Percentiles rank a stretch among this genome's conserved stretches.
These are phyloP conservation scores for Taxawa tesnikishii DNA, from an alignment of 2,329 filamentous ascomycete genomes.

Conservation along the genomic window DNA sequence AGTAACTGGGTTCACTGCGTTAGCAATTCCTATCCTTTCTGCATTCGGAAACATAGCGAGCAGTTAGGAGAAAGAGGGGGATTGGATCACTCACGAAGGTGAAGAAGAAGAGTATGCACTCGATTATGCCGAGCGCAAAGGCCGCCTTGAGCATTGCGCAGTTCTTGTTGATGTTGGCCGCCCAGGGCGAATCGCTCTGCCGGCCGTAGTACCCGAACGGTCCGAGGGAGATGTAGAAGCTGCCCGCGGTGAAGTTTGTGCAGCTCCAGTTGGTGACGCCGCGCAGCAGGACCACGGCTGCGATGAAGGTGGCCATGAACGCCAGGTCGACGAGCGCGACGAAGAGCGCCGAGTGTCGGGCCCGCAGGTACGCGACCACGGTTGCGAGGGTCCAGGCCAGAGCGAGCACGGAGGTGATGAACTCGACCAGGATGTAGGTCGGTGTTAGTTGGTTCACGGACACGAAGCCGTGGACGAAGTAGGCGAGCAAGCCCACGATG, in stretches of 20 bases:
- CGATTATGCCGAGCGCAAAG: constrained; percentile 87
- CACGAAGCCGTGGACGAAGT: constrained; percentile 49
- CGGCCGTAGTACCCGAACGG: constrained; percentile 44
- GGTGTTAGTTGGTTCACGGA: constrained; percentile 46
- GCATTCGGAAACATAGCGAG: neutral
- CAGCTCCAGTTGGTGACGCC: constrained; percentile 54
- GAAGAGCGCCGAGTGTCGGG: constrained; percentile 46
- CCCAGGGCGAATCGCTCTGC: constrained; percentile 32
- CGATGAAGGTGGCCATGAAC: constrained; percentile 53
- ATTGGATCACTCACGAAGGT: constrained; percentile 8
- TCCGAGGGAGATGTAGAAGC: constrained; percentile 35
- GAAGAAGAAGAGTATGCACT: constrained; percentile 26
- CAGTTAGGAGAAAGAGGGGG: neutral
- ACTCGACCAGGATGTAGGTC: constrained; percentile 48
- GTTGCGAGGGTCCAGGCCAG: constrained; percentile 50
- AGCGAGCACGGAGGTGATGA: constrained; percentile 51
- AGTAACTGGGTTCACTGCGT: constrained; percentile 31
- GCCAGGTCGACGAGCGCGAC: constrained; percentile 49
- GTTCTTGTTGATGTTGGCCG: constrained; percentile 53
- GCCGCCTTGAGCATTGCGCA: constrained; percentile 87
- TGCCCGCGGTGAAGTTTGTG: constrained; percentile 36
- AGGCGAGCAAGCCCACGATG: constrained; percentile 51
- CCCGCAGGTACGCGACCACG: constrained; percentile 45
- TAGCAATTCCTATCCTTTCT: neutral
- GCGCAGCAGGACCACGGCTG: constrained; percentile 45